phyloP scores from a whole-genome alignment of 2,329 filamentous ascomycete species.

The Alternaria hordeiaustralica region DNA sequence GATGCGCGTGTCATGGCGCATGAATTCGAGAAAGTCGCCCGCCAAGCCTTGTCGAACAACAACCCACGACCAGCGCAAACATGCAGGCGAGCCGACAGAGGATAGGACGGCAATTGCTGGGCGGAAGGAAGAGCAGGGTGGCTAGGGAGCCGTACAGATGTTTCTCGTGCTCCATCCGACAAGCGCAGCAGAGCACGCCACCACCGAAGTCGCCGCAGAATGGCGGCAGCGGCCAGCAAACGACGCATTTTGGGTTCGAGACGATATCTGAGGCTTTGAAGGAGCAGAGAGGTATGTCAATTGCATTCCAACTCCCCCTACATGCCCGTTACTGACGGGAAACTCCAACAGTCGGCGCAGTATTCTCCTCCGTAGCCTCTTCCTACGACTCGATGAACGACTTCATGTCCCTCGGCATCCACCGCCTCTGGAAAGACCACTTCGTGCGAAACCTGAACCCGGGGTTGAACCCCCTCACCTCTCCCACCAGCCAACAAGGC shows the following conservation, averaged over 20 bases:
- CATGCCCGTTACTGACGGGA: slow-evolving; percentile 37
- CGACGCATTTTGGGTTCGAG: slow-evolving; percentile 91
- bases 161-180: slow-evolving; percentile 58
- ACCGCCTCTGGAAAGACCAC: slow-evolving; percentile 96
- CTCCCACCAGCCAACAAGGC: slow-evolving; percentile 49
- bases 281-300: slow-evolving; percentile 63
- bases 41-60: slow-evolving; percentile 32
- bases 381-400: slow-evolving; percentile 99
- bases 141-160: slow-evolving; percentile 52
- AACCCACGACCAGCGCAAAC: slow-evolving; percentile 24
- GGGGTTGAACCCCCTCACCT: slow-evolving; percentile 63
- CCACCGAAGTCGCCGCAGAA: slow-evolving; percentile 52
- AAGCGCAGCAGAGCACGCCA: slow-evolving; percentile 47
- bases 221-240: slow-evolving; percentile 49
- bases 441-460: slow-evolving; percentile 93
- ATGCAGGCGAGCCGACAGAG: slow-evolving; percentile 36
- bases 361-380: slow-evolving; percentile 93
- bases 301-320: neutral
- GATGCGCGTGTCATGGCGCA: slow-evolving; percentile 39
- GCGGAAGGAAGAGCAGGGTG: slow-evolving; percentile 17
- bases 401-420: slow-evolving; percentile 96
- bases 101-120: slow-evolving; percentile 41
- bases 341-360: slow-evolving; percentile 68
- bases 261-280: slow-evolving; percentile 84
- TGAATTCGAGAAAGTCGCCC: slow-evolving; percentile 27